A percentile compares a stretch with the other conserved stretches of the same genome.
Conservation (phyloP, 2,329 filamentous ascomycete species). For the Aureobasidium subglaciale region DNA sequence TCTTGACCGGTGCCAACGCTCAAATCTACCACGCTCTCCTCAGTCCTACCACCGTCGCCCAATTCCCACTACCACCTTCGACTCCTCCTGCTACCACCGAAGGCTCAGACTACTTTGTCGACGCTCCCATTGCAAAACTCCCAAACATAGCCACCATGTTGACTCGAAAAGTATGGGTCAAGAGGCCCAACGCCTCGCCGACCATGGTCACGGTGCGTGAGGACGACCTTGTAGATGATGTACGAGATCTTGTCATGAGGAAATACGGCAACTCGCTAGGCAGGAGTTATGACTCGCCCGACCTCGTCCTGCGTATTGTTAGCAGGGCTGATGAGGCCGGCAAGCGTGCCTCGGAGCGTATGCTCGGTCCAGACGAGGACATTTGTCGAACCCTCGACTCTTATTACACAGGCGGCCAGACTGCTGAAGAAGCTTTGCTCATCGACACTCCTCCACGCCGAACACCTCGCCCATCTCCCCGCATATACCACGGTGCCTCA, state of each 20-base stretch:
- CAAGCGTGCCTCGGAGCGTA: constrained; percentile 47
- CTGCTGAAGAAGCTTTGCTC: constrained; percentile 78
- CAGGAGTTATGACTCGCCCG: constrained; percentile 80
- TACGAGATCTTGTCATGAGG: constrained; percentile 81
- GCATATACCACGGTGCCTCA: constrained; percentile 44
- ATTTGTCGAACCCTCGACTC: constrained; percentile 71
- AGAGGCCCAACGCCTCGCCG: constrained; percentile 73
- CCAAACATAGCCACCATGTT: constrained; percentile 42
- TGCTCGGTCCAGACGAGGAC: constrained; percentile 77
- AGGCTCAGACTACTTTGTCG: constrained; percentile 14
- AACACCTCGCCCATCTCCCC: constrained; percentile 75
- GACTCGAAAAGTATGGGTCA: constrained; percentile 89
- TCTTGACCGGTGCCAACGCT: constrained; percentile 10
- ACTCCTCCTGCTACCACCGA: background rate
- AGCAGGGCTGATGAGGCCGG: constrained; percentile 44
- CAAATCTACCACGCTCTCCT: background rate
- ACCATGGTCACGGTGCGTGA: constrained; percentile 80
- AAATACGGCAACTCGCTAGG: constrained; percentile 95
- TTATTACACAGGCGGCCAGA: constrained; percentile 81
- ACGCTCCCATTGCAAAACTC: background rate
- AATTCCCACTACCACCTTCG: background rate
- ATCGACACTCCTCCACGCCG: constrained; percentile 76
- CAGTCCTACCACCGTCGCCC: background rate
- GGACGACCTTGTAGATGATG: constrained; percentile 88
- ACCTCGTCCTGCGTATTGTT: constrained; percentile 71